phyloP scores from a whole-genome alignment of 495 filamentous ascomycete species.

The Xylaria longipes region DNA sequence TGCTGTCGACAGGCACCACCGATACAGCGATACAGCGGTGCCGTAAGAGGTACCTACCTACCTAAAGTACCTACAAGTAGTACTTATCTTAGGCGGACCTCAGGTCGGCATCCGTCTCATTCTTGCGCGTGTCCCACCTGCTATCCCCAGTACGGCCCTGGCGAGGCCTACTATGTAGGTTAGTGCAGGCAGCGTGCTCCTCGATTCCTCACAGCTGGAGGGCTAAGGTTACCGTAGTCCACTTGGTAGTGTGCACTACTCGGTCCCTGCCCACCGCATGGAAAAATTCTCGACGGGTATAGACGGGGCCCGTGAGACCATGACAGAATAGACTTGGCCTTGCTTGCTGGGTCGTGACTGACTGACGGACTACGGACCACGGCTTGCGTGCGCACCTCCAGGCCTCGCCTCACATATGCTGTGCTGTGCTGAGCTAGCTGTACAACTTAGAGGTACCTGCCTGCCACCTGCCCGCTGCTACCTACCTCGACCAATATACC shows the following conservation, averaged over 20 bases:
- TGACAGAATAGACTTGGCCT: constrained; percentile 14
- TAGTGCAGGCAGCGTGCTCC: background rate
- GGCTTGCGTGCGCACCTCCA: constrained; percentile 19
- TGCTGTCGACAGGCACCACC: constrained; percentile 12
- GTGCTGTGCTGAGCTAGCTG: background rate
- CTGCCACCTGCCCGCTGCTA: constrained; percentile 12
- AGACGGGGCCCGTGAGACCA: constrained; percentile 3
- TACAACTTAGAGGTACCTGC: too few species aligned
- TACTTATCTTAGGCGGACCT: background rate
- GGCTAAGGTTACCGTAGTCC: constrained; percentile 9
- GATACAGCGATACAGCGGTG: background rate
- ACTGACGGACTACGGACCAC: background rate
- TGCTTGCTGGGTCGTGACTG: constrained; percentile 11
- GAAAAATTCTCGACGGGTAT: constrained; percentile 8
- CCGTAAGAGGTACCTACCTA: constrained; percentile 13
- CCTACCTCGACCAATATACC: background rate
- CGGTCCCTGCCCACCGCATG: constrained; percentile 14
- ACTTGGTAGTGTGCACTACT: background rate
- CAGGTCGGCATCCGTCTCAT: constrained; percentile 6
- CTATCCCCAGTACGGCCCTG: background rate
- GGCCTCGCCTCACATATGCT: constrained; percentile 1
- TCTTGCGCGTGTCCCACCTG: constrained; percentile 2
- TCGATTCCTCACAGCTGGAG: background rate
- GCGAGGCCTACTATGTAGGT: background rate
- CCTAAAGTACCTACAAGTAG: too few species aligned